These are phyloP conservation scores for Gossypium turneri DNA, from an alignment of 345 rosid species.

Conservation along the genomic window DNA sequence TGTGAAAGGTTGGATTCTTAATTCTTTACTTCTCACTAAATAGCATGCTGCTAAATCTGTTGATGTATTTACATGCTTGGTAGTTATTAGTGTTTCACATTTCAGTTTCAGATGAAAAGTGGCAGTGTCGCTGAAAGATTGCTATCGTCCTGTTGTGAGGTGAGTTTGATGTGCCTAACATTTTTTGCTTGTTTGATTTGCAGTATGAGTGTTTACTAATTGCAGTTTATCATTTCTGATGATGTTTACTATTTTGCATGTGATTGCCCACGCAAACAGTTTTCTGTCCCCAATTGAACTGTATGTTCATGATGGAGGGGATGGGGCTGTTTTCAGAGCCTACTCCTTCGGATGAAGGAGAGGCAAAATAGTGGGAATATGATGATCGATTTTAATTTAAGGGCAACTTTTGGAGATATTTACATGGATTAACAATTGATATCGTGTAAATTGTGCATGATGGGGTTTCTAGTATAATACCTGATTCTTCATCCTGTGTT, in stretches of 20 bases:
- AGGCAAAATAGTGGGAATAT: slow-evolving; percentile 4
- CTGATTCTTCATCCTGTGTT: neutral
- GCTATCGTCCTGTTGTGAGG: slow-evolving; percentile 79
- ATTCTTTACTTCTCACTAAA: neutral
- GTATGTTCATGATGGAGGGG: neutral
- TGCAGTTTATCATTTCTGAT: neutral
- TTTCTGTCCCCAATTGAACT: neutral
- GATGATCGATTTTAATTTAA: neutral
- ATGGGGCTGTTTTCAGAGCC: neutral
- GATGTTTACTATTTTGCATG: neutral
- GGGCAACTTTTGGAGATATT: neutral
- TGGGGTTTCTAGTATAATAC: neutral
- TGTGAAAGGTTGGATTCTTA: neutral
- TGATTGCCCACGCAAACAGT: neutral
- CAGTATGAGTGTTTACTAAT: neutral
- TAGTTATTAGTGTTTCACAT: slow-evolving; percentile 24
- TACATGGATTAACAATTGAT: neutral
- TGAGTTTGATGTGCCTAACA: slow-evolving; percentile 26
- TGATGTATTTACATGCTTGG: slow-evolving; percentile 18
- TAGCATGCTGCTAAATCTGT: slow-evolving; percentile 3
- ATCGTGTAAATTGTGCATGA: neutral
- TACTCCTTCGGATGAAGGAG: neutral
- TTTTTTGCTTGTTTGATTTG: neutral
- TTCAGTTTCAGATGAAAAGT: slow-evolving; percentile 48
- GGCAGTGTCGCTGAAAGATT: slow-evolving; percentile 67